These are phyloP conservation scores for Daedaleopsis sinensis DNA, from an alignment of 768 basidiomycete species.

Conservation along the genomic window DNA sequence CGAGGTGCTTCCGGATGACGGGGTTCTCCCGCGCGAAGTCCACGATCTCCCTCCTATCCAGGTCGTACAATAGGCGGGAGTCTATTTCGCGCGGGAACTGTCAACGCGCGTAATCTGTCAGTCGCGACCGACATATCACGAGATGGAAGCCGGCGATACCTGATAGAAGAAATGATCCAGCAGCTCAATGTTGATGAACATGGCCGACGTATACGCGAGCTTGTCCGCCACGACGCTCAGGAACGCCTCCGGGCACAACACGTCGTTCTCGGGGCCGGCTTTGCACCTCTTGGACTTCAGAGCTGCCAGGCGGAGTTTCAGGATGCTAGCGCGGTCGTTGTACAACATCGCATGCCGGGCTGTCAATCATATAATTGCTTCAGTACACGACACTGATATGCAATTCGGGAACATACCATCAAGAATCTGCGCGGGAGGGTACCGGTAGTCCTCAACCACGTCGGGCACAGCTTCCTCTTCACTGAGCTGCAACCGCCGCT, in stretches of 20 bases:
- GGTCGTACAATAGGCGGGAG: conserved; percentile 86
- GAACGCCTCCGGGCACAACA: conserved; percentile 96
- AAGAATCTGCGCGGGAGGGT: conserved; percentile 86
- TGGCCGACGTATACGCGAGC: conserved; percentile 90
- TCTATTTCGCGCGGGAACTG: conserved; percentile 99
- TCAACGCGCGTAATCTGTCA: not conserved
- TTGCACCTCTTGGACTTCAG: conserved; percentile 90
- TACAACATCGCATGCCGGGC: conserved; percentile 94
- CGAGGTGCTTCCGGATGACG: conserved; percentile 80
- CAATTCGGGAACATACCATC: conserved; percentile 66
- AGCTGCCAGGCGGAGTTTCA: conserved; percentile 85
- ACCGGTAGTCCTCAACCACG: conserved; percentile 77
- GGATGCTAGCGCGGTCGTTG: conserved; percentile 74
- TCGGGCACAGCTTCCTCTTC: conserved; percentile 37
- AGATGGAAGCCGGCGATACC: conserved; percentile 45
- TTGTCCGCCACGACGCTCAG: conserved; percentile 97
- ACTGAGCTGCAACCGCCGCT: conserved; percentile 45
- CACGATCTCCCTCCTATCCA: conserved; percentile 88
- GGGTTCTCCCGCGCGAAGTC: conserved; percentile 97
- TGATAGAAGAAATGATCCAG: conserved; percentile 99
- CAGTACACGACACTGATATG: not conserved
- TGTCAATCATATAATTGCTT: conserved; percentile 34
- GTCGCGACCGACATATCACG: not conserved
- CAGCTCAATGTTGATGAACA: conserved; percentile 99
- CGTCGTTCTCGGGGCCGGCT: conserved; percentile 83